Evolutionary conservation across 2,329 filamentous ascomycete species (phyloP).

Genomic region (Paracamarosporium sp.): DNA sequence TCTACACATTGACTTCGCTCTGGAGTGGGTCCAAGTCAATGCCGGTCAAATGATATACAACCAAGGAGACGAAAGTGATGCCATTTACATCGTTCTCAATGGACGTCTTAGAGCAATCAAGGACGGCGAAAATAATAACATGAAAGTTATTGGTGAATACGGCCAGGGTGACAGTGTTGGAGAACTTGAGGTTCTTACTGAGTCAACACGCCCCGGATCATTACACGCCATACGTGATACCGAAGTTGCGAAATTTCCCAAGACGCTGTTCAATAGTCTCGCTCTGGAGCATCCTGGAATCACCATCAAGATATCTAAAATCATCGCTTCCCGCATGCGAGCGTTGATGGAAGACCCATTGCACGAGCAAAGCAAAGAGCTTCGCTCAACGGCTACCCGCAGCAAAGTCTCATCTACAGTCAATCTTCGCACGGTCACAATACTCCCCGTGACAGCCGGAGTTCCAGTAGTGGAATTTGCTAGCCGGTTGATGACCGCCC

Average conservation of each 20-base stretch:
- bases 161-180: conserved; percentile 98
- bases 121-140: conserved; percentile 79
- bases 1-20: conserved; percentile 94
- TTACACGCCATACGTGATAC: conserved; percentile 96
- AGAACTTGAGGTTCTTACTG: conserved; percentile 95
- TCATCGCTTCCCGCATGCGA: conserved; percentile 95
- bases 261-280: conserved; percentile 95
- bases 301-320: conserved; percentile 98
- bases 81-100: conserved; percentile 97
- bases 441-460: conserved; percentile 87
- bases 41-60: conserved; percentile 95
- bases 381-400: conserved; percentile 60
- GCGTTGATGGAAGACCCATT: conserved; percentile 83
- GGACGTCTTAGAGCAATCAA: conserved; percentile 85
- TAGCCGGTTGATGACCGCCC: conserved; percentile 83
- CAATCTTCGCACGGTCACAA: conserved; percentile 90
- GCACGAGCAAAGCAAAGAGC: conserved; percentile 69
- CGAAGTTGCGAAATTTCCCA: conserved; percentile 93
- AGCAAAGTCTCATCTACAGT: conserved; percentile 81
- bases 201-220: conserved; percentile 87
- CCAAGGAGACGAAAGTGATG: conserved; percentile 93
- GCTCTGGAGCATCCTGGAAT: conserved; percentile 97
- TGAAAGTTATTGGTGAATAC: conserved; percentile 88
- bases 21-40: conserved; percentile 98
- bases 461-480: conserved; percentile 96